Evolutionary conservation across 768 basidiomycete species (phyloP).

Genomic region (Psilocybe subaeruginosa): DNA sequence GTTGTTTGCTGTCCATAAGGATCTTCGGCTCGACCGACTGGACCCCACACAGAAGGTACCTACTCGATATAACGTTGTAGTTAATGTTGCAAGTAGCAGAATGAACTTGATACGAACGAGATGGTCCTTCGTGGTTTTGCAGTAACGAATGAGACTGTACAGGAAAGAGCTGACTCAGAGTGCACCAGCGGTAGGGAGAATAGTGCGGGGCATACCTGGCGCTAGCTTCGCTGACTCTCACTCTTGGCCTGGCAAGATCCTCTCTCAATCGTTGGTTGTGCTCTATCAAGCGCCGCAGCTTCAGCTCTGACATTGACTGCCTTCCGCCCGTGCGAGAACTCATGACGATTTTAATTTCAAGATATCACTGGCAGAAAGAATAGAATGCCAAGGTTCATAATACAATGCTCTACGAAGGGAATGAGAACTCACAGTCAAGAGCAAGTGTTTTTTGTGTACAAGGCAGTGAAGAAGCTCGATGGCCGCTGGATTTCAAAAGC

Average conservation of each 20-base stretch:
- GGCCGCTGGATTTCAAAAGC: background rate
- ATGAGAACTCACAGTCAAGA: constrained; percentile 2
- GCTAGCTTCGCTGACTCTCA: constrained; percentile 91
- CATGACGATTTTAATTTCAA: constrained; percentile 40
- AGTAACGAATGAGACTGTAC: constrained; percentile 87
- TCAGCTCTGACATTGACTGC: constrained; percentile 97
- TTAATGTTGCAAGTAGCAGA: background rate
- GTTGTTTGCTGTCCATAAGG: constrained; percentile 79
- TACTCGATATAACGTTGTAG: constrained; percentile 30
- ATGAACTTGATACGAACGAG: constrained; percentile 32
- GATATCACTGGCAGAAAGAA: constrained; percentile 13
- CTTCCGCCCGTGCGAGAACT: constrained; percentile 62
- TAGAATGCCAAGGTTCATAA: constrained; percentile 3
- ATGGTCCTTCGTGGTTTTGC: constrained; percentile 92
- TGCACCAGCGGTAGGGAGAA: constrained; percentile 8
- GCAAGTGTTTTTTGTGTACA: background rate
- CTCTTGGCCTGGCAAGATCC: constrained; percentile 86
- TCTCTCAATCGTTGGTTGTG: constrained; percentile 92
- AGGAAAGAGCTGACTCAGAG: constrained; percentile 11
- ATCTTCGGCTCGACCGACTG: constrained; percentile 89
- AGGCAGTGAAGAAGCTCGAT: constrained; percentile 1
- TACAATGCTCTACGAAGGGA: background rate
- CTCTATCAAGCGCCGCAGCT: constrained; percentile 90
- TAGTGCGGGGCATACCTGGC: constrained; percentile 62
- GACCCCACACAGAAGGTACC: constrained; percentile 98